phyloP scores from a whole-genome alignment of 2,329 filamentous ascomycete genomes.

The Epichloe brachyelytri region DNA sequence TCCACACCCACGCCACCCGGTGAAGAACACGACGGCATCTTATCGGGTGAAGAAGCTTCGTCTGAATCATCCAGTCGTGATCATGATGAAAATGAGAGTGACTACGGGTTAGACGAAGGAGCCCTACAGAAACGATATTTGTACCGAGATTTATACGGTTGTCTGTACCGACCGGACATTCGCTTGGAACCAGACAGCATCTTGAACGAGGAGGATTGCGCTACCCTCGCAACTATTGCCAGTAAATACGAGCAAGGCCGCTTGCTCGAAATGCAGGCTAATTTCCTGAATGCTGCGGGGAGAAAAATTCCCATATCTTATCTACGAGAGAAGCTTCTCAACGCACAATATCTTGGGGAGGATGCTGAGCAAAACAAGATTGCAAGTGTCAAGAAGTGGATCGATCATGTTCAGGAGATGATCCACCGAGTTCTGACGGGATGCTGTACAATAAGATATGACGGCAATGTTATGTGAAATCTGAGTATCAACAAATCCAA shows the following conservation, averaged over 20 bases:
- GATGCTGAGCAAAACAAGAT: neutral
- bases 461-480: no score
- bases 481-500: no score
- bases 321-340: constrained; percentile 20
- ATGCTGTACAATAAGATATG: no score
- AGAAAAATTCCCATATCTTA: constrained; percentile 25
- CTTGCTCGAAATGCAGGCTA: constrained; percentile 31
- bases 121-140: constrained; percentile 18
- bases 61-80: constrained; percentile 9
- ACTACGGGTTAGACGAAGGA: constrained; percentile 9
- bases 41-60: constrained; percentile 17
- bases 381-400: neutral
- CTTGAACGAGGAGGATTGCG: constrained; percentile 19
- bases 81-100: neutral
- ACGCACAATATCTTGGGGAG: neutral
- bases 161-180: constrained; percentile 18
- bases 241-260: constrained; percentile 19
- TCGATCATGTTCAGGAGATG: neutral
- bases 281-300: constrained; percentile 30
- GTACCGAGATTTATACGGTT: constrained; percentile 16
- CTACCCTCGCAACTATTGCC: constrained; percentile 23
- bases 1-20: no score
- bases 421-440: no score
- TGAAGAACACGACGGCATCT: constrained; percentile 3
- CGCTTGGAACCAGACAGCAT: constrained; percentile 12